These are phyloP conservation scores for Gossypium aridum DNA, from an alignment of 441 rosid species.

Conservation along the genomic window DNA sequence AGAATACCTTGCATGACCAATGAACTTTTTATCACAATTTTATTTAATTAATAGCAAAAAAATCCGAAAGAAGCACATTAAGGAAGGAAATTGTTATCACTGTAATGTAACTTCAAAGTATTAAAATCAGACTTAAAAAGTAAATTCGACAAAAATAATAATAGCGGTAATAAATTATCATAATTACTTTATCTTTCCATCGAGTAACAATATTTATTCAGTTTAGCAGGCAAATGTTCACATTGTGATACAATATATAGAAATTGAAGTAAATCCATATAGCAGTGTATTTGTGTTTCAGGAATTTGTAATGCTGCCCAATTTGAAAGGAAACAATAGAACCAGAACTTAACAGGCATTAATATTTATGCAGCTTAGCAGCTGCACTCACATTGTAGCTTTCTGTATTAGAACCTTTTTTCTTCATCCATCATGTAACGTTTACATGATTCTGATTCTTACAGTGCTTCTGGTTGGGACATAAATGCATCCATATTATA, in stretches of 20 bases:
- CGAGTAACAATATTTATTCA: neutral
- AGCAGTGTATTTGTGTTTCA: neutral
- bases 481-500: neutral
- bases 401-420: neutral
- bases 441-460: neutral
- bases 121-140: neutral
- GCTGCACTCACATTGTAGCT: neutral
- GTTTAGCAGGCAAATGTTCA: neutral
- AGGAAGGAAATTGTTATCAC: neutral
- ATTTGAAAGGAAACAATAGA: neutral
- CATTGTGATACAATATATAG: neutral
- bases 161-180: neutral
- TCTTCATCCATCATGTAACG: neutral
- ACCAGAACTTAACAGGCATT: neutral
- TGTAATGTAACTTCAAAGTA: neutral
- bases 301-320: neutral
- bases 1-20: neutral
- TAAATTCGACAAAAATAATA: neutral
- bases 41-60: neutral
- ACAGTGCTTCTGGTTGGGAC: neutral
- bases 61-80: neutral
- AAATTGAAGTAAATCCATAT: neutral
- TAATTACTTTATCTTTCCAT: neutral
- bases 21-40: neutral
- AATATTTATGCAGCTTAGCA: neutral